phyloP scores from a whole-genome alignment of 257 asterid genomes.

The Solanum sejunctum region DNA sequence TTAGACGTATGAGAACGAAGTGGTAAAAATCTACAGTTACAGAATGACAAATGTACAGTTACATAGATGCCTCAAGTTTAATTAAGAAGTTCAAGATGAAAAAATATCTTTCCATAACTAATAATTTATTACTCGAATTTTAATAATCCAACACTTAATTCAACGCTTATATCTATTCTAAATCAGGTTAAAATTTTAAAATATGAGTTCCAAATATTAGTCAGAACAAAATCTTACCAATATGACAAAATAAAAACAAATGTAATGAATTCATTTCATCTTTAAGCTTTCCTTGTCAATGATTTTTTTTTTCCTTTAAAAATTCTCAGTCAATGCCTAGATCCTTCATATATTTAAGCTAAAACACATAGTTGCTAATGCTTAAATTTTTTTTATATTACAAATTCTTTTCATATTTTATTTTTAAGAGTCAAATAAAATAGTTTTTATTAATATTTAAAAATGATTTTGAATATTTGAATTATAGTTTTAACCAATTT shows the following conservation, averaged over 20 bases:
- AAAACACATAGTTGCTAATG: neutral
- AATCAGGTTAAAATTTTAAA: neutral
- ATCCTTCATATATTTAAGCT: neutral
- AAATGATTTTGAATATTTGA: neutral
- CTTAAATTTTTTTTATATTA: neutral
- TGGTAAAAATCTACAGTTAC: too few species aligned
- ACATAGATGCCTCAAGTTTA: too few species aligned
- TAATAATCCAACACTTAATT: neutral
- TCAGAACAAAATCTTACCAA: too few species aligned
- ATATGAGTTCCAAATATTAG: neutral
- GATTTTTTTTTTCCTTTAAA: neutral
- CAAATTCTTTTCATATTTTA: neutral
- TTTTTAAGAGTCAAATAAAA: neutral
- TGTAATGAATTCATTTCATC: neutral
- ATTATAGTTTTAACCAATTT: neutral
- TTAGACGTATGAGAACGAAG: too few species aligned
- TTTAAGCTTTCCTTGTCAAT: neutral
- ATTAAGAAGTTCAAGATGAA: too few species aligned
- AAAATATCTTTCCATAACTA: too few species aligned
- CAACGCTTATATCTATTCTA: neutral
- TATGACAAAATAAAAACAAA: neutral
- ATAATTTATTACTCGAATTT: neutral
- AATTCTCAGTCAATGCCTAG: neutral
- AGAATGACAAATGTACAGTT: too few species aligned
- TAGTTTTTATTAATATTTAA: neutral